Percentiles rank a stretch among this genome's conserved stretches.
Evolutionary conservation across 1,284 basidiomycete genomes (phyloP).

Genomic region (Irpex rosettiformis): DNA sequence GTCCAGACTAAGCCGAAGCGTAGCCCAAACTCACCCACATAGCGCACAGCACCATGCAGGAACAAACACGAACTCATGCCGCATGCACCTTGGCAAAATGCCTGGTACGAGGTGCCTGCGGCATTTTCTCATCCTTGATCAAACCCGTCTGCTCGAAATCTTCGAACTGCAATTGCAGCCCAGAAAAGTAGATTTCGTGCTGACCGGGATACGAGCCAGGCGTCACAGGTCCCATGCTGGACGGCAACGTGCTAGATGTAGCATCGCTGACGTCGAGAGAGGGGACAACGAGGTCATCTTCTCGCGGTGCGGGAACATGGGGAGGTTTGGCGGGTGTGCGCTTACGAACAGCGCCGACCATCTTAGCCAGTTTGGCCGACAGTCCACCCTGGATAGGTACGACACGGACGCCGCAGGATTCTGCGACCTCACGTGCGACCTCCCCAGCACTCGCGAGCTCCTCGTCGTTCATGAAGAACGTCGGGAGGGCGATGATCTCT

Average conservation of each 20-base stretch:
- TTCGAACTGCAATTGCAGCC: not conserved
- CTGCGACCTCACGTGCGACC: slow-evolving; percentile 10
- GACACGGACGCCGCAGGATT: slow-evolving; percentile 8
- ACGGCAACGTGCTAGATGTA: not conserved
- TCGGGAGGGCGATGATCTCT: slow-evolving; percentile 55
- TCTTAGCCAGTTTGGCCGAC: slow-evolving; percentile 1
- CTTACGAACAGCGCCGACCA: not conserved
- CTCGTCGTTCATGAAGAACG: slow-evolving; percentile 63
- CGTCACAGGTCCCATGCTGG: slow-evolving; percentile 6
- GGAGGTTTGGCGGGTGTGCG: not conserved
- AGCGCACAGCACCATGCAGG: not conserved
- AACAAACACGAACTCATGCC: not conserved
- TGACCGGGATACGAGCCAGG: slow-evolving; percentile 1
- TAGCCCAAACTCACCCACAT: not conserved
- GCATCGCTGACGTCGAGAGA: not conserved
- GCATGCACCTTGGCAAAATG: not conserved
- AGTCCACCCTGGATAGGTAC: not conserved
- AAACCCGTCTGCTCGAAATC: not conserved
- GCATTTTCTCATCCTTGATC: slow-evolving; percentile 2
- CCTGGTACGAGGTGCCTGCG: not conserved
- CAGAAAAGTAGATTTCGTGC: not conserved
- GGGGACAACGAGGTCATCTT: not conserved
- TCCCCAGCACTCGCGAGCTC: slow-evolving; percentile 35
- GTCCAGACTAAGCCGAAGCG: not conserved
- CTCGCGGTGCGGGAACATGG: not conserved